These are phyloP conservation scores for Thymus quinquecostatus DNA, from an alignment of 257 asterid genomes.

Conservation along the genomic window DNA sequence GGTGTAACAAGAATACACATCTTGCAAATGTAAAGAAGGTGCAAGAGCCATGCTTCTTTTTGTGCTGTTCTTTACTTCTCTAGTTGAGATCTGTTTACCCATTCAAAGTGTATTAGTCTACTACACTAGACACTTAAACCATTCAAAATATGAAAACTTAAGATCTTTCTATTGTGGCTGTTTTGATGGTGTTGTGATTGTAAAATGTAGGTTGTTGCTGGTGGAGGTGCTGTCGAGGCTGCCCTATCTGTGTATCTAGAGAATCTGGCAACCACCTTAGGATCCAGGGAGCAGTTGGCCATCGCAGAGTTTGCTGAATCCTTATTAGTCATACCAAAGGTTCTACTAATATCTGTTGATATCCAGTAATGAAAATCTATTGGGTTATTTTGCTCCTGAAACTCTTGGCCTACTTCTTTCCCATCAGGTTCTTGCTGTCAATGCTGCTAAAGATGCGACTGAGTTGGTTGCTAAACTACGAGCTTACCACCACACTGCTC, in stretches of 20 bases:
- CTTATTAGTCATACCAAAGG: constrained; percentile 88
- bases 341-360: constrained; percentile 27
- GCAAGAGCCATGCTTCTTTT: neutral
- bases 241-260: constrained; percentile 90
- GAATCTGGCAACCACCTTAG: constrained; percentile 89
- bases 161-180: neutral
- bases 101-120: neutral
- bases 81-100: neutral
- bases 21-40: neutral
- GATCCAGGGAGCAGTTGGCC: constrained; percentile 97
- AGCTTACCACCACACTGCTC: constrained; percentile 91
- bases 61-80: constrained; percentile 9
- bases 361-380: neutral
- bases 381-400: neutral
- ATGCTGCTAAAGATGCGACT: constrained; percentile 99
- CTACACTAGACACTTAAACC: neutral
- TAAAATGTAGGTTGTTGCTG: constrained; percentile 81
- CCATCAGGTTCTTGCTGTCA: constrained; percentile 92
- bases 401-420: constrained; percentile 12
- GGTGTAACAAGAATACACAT: constrained; percentile 1
- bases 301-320: constrained; percentile 98
- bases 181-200: constrained; percentile 27
- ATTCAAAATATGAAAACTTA: neutral
- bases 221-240: constrained; percentile 99
- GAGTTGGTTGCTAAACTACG: constrained; percentile 91